Conservation (phyloP, 2,329 filamentous ascomycete species). For the Xylariaceae sp. region DNA sequence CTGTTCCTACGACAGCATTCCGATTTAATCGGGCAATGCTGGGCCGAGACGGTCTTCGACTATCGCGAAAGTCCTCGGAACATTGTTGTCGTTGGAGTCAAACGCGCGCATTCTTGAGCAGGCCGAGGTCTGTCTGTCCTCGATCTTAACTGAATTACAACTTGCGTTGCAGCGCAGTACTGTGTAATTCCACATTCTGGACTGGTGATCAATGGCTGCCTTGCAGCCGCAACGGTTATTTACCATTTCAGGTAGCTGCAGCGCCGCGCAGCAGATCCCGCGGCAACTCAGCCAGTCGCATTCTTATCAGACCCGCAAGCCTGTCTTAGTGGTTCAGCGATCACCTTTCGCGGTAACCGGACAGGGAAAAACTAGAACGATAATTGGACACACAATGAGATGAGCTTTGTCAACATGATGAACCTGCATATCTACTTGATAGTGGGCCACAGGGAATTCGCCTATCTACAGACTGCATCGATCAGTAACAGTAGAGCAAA, state of each 20-base stretch:
- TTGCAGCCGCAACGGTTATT: background rate
- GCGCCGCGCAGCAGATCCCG: constrained; percentile 17
- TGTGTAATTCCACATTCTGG: background rate
- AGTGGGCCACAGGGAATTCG: constrained; percentile 24
- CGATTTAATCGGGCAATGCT: constrained; percentile 70
- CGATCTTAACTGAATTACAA: constrained; percentile 18
- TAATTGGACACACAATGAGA: constrained; percentile 20
- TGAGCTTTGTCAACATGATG: constrained; percentile 28
- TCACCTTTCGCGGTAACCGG: constrained; percentile 17
- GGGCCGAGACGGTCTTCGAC: constrained; percentile 94
- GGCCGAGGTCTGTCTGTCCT: constrained; percentile 10
- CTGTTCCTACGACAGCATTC: constrained; percentile 79
- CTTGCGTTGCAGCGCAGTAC: constrained; percentile 4
- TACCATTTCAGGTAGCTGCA: background rate
- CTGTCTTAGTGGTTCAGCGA: constrained; percentile 7
- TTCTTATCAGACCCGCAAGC: constrained; percentile 18
- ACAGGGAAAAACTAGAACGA: constrained; percentile 22
- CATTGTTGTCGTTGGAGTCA: constrained; percentile 89
- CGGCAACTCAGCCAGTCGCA: constrained; percentile 21
- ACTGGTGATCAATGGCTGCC: background rate
- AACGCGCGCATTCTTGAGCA: constrained; percentile 48
- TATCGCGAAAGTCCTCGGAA: constrained; percentile 86
- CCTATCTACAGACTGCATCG: constrained; percentile 22
- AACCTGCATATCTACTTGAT: too few species aligned
- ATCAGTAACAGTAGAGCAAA: constrained; percentile 18